These are phyloP conservation scores for Saturnispora serradocipensis DNA, from an alignment of 805 yeast species.

Conservation along the genomic window DNA sequence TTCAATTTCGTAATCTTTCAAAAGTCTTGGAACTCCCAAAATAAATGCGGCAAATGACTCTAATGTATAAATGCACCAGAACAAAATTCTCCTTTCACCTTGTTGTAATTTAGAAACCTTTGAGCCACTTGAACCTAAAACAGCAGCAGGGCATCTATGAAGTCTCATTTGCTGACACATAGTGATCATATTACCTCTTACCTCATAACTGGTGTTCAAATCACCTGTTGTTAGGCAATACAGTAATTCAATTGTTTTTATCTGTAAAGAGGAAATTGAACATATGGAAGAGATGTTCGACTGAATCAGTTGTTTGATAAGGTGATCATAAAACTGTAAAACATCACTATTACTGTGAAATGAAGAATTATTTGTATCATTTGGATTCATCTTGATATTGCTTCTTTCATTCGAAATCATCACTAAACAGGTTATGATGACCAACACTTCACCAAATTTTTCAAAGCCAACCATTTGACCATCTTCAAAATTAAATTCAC, in stretches of 20 bases:
- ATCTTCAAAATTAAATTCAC: conserved; percentile 37
- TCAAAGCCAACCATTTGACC: conserved; percentile 37
- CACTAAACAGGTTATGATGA: conserved; percentile 42
- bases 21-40: conserved; percentile 72
- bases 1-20: conserved; percentile 76
- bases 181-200: conserved; percentile 65
- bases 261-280: conserved; percentile 61
- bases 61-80: conserved; percentile 75
- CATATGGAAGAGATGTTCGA: conserved; percentile 53
- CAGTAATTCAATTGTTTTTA: conserved; percentile 56
- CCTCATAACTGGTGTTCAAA: conserved; percentile 60
- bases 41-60: conserved; percentile 69
- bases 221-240: conserved; percentile 70
- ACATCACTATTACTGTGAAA: conserved; percentile 23
- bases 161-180: conserved; percentile 82
- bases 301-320: conserved; percentile 53
- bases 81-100: conserved; percentile 71
- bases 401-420: conserved; percentile 32
- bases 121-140: conserved; percentile 55
- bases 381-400: conserved; percentile 10
- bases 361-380: conserved; percentile 2
- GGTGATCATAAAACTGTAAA: conserved; percentile 45
- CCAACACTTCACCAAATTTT: conserved; percentile 46
- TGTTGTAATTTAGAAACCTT: conserved; percentile 61
- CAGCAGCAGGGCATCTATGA: conserved; percentile 82